Conservation (phyloP, 1,284 basidiomycete genomes). For the Ustilago hordei region DNA sequence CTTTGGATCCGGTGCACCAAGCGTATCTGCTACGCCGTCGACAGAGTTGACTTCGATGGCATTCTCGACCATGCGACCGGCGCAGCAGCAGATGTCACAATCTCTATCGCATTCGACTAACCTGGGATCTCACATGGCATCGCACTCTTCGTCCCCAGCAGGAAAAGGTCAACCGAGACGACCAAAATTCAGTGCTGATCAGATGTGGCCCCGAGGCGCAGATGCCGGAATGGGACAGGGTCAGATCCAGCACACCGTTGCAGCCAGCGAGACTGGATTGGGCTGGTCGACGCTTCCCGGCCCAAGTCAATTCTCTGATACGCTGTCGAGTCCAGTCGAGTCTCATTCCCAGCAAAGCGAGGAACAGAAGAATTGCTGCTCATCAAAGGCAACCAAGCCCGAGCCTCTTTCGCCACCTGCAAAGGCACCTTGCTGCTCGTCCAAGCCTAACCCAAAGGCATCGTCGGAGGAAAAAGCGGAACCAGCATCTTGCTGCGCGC, state of each 20-base stretch:
- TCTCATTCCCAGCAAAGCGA: neutral
- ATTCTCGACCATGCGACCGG: neutral
- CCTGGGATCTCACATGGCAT: neutral
- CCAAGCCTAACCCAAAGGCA: neutral
- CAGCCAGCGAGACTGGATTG: slow-evolving; percentile 40
- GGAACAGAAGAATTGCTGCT: slow-evolving; percentile 25
- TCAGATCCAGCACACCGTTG: slow-evolving; percentile 47
- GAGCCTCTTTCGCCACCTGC: neutral
- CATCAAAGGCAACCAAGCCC: slow-evolving; percentile 8
- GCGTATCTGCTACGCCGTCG: slow-evolving; percentile 25
- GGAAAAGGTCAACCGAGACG: neutral
- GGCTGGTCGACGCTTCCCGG: slow-evolving; percentile 45
- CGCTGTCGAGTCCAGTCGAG: slow-evolving; percentile 20
- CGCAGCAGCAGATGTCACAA: neutral
- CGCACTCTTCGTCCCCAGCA: slow-evolving; percentile 3
- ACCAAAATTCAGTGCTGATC: slow-evolving; percentile 27
- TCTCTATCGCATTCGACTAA: neutral
- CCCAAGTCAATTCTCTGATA: slow-evolving; percentile 2
- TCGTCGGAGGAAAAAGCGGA: neutral
- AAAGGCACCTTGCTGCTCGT: slow-evolving; percentile 30
- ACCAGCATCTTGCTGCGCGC: slow-evolving; percentile 17
- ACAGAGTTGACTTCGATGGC: slow-evolving; percentile 15
- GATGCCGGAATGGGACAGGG: slow-evolving; percentile 52
- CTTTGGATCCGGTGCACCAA: slow-evolving; percentile 17
- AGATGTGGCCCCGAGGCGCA: slow-evolving; percentile 47